Percentiles rank a stretch among this genome's conserved stretches.
These are phyloP conservation scores for Plasmodium fragile DNA, from an alignment of 169 alveolate species.

Conservation along the genomic window DNA sequence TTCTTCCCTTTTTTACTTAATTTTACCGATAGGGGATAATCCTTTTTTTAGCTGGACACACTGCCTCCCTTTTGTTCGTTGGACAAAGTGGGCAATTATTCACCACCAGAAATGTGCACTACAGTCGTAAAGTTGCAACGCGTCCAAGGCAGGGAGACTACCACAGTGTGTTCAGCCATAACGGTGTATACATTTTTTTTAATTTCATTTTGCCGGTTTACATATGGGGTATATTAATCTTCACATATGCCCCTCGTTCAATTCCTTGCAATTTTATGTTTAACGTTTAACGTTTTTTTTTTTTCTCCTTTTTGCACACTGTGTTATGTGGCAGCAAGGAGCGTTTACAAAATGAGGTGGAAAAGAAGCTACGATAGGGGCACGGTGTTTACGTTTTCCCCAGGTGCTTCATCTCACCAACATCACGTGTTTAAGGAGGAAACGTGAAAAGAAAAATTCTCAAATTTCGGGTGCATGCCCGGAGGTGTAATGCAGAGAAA, in stretches of 20 bases:
- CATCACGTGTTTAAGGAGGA: not conserved
- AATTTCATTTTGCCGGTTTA: not conserved
- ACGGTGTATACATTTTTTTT: not conserved
- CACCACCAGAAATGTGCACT: not conserved
- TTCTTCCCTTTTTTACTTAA: not conserved
- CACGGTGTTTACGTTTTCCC: not conserved
- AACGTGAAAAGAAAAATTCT: not conserved
- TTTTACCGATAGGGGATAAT: not conserved
- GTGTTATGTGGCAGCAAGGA: not conserved
- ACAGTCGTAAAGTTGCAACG: not conserved
- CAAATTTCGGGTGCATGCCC: not conserved
- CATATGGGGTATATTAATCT: not conserved
- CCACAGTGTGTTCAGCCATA: not conserved
- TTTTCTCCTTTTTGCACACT: not conserved
- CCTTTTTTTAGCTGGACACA: not conserved
- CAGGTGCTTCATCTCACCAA: not conserved
- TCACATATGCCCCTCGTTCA: not conserved
- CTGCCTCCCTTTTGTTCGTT: not conserved
- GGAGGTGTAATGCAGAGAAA: not conserved
- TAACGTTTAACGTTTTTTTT: not conserved
- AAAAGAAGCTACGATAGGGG: not conserved
- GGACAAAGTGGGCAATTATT: not conserved
- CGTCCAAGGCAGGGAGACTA: not conserved
- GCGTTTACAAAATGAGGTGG: not conserved
- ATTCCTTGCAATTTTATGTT: not conserved